Evolutionary conservation across 805 yeast species (phyloP), one percentile per base, ranked within the genome.

Genomic region (Candida multigemmis): DNA sequence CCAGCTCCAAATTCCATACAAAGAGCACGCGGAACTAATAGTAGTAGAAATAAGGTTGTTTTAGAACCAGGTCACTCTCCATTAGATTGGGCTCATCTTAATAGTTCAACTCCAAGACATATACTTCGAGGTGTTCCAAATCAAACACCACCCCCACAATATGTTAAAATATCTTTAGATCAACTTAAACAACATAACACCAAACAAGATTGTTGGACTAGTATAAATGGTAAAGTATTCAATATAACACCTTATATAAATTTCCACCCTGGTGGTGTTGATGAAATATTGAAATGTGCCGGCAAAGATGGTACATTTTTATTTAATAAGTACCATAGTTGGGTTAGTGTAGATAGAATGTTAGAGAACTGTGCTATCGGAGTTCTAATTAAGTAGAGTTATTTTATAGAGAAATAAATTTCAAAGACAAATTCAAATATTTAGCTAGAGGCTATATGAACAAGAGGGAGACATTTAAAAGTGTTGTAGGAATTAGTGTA

Each of bases 201-300:
- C 0, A 36, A 33, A n/a, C 68, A 68, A 0, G 94, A 91, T 45
- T 82, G 82, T 32, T 89, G 97, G 97, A 79, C 91, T 3, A 73
- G 73, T 18, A 65, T 89, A 6, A 73, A 72, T 23, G 83, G 86
- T 4, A 79, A 73, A 41, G 94, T 89, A 2, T 89, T 82, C 57
- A 84, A 87, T 44, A 61, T 89, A n/a, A 76, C 96, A 1, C 75
- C 80, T 8, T 89, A 91, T 50, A 46, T 91, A 19, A 60, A 71
- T 29, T 91, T 76, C 50, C 98, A 89, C 40, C 98, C 98, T 0
- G 98, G 98, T 19, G 98, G 98, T 2, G 74, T 64, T 4, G 74
- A 71, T 5, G 83, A 85, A 43, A 56, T 89, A 22, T 60, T 83
- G 72, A 68, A 73, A 26, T 72, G 80, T 42, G 91, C 93, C 1